These are phyloP conservation scores for Saprolegnia parasitica DNA, from an alignment of 352 stramenopile species.

Conservation along the genomic window DNA sequence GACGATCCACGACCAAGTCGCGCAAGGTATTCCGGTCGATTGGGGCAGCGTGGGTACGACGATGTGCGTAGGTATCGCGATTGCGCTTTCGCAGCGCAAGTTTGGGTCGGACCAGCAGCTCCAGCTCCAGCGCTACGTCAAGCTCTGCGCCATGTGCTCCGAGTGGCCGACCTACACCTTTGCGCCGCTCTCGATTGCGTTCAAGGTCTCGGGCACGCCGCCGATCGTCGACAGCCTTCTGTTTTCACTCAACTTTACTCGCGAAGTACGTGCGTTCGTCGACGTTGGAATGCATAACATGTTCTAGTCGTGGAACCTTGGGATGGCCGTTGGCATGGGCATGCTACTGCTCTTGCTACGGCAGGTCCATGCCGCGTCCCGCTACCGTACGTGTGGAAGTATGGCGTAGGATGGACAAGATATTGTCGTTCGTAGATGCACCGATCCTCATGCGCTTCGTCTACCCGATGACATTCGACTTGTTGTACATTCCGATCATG, in stretches of 20 bases:
- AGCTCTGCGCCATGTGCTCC: conserved; percentile 26
- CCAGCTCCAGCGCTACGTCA: conserved; percentile 20
- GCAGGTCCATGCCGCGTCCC: neutral
- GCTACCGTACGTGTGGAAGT: conserved; percentile 2
- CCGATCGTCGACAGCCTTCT: neutral
- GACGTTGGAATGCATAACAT: neutral
- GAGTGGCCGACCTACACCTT: conserved; percentile 28
- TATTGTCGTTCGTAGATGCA: neutral
- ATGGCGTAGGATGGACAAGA: neutral
- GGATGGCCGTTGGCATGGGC: neutral
- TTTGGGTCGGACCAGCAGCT: neutral
- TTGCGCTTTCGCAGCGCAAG: conserved; percentile 23
- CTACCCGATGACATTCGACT: conserved; percentile 28
- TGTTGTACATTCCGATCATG: conserved; percentile 24
- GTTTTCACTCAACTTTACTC: conserved; percentile 1
- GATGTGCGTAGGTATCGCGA: conserved; percentile 29
- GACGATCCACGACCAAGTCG: conserved; percentile 2
- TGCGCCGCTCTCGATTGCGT: conserved; percentile 24
- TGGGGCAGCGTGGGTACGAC: no score
- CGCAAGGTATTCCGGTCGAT: no score
- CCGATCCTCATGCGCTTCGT: neutral
- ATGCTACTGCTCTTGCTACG: conserved; percentile 8
- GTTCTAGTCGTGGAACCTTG: neutral
- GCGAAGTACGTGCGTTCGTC: conserved; percentile 22
- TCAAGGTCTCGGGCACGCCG: conserved; percentile 12